Conservation (phyloP, 2,329 filamentous ascomycete species). For the Beauveria rudraprayagi region DNA sequence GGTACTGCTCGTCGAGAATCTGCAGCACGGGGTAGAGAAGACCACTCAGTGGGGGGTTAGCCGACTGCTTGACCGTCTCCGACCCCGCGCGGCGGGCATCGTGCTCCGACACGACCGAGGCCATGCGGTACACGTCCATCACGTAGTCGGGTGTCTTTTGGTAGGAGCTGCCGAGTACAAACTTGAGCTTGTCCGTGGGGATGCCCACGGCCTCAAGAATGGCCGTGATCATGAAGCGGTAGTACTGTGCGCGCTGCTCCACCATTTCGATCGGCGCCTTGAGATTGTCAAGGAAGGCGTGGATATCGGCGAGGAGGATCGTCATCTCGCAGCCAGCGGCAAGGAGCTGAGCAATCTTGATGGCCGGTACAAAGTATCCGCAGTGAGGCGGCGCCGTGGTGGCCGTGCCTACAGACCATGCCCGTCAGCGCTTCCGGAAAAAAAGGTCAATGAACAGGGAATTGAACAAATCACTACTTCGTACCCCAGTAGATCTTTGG, state of each 20-base stretch:
- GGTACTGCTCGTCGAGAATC: conserved; percentile 81
- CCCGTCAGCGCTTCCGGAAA: not conserved
- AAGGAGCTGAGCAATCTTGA: conserved; percentile 86
- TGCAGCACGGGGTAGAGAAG: conserved; percentile 53
- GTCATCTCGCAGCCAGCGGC: conserved; percentile 76
- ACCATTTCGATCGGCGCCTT: conserved; percentile 88
- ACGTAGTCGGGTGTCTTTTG: conserved; percentile 66
- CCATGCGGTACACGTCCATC: conserved; percentile 81
- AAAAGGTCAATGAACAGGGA: not conserved
- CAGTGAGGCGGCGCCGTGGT: conserved; percentile 83
- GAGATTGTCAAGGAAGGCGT: conserved; percentile 73
- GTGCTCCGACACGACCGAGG: conserved; percentile 62
- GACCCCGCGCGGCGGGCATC: conserved; percentile 85
- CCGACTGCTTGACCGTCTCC: conserved; percentile 88
- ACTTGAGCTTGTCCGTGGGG: conserved; percentile 67
- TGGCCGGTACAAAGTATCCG: conserved; percentile 80
- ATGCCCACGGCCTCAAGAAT: conserved; percentile 73
- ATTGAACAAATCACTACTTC: conserved; percentile 3
- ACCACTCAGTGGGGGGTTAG: conserved; percentile 58
- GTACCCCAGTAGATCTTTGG: conserved; percentile 78
- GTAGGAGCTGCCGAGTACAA: conserved; percentile 79
- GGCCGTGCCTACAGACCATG: conserved; percentile 50
- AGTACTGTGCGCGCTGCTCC: conserved; percentile 74
- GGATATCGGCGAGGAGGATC: conserved; percentile 67
- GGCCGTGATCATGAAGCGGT: conserved; percentile 65